Evolutionary conservation across 371 early-diverging fungal genomes (phyloP), one percentile per base, ranked within the genome.

Genomic region (Dinochytrium kinnereticum): DNA sequence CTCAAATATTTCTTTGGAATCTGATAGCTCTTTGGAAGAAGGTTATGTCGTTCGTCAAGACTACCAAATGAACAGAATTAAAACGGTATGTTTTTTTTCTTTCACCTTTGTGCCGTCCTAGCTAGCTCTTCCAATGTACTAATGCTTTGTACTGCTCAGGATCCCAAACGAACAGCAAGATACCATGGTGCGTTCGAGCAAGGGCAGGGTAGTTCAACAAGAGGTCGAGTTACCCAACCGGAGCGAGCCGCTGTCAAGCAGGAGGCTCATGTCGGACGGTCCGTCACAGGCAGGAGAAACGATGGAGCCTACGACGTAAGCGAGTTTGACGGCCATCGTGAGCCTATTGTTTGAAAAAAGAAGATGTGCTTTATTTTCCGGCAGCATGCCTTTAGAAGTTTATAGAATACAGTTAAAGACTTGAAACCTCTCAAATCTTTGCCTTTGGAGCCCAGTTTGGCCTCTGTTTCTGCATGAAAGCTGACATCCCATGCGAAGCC

Each of bases 381-480:
- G 44, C 44, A 19, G 44, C 13, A 44, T 44, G 44, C 13, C 19
- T 44, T 44, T 44, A n/a, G n/a, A n/a, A n/a, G n/a, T n/a, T n/a
- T n/a, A n/a, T n/a, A n/a, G n/a, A n/a, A n/a, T n/a, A n/a, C n/a
- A n/a, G n/a, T n/a, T n/a, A n/a, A n/a, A n/a, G n/a, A n/a, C n/a
- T n/a, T 13, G 44, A 44, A 44, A 7, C 44, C 7, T 7, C 19
- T 44, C 19, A 44, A 44, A 44, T 7, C 44, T 53, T 53, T 53
- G 13, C 10, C 55, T n/a, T 13, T 53, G n/a, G 78, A 24, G 81
- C 83, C 92, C 91, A 91, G 59, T 88, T 83, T 15, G 92, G 88
- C 71, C 80, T 85, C 37, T 85, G 74, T 69, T 89, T 88, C 69
- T 70, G 76, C 30, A 84, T 65, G 81, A 91, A 91, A 1, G 88